Conservation (phyloP, 805 yeast species). For the Isabelozyma rhagii region DNA sequence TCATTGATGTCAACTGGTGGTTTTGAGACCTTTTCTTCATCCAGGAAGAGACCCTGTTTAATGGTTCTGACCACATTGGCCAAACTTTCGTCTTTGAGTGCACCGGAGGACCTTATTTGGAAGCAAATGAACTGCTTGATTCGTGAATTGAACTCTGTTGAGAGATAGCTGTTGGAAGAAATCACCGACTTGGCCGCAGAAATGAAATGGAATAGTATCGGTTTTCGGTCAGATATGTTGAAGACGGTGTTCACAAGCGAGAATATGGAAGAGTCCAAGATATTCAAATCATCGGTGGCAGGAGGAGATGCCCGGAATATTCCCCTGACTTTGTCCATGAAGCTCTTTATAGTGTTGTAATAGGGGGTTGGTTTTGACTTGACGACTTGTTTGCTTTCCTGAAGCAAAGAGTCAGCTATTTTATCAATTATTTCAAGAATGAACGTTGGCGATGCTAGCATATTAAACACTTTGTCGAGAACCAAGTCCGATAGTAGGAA, state of each 20-base stretch:
- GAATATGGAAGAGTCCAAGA: slow-evolving; percentile 8
- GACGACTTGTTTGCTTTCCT: neutral
- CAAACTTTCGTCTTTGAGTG: slow-evolving; percentile 8
- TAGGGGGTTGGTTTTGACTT: neutral
- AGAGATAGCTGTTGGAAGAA: slow-evolving; percentile 1
- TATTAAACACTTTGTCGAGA: slow-evolving; percentile 17
- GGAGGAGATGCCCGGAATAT: neutral
- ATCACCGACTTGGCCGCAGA: slow-evolving; percentile 1
- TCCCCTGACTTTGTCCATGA: neutral
- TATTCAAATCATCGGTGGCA: neutral
- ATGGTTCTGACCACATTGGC: slow-evolving; percentile 3
- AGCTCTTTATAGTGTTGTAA: no score
- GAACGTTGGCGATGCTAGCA: slow-evolving; percentile 23
- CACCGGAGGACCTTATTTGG: slow-evolving; percentile 6
- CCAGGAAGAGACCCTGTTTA: slow-evolving; percentile 1
- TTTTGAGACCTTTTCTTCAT: neutral
- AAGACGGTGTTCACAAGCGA: slow-evolving; percentile 7
- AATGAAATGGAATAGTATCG: slow-evolving; percentile 6
- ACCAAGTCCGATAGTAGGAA: slow-evolving; percentile 29
- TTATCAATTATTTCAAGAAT: slow-evolving; percentile 13
- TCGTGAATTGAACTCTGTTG: slow-evolving; percentile 6
- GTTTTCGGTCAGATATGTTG: slow-evolving; percentile 9
- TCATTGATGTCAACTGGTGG: slow-evolving; percentile 6
- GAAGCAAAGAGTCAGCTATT: slow-evolving; percentile 1
- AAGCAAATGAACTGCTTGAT: slow-evolving; percentile 6